Conservation (phyloP, 495 filamentous ascomycete species). For the Neurospora sp. region DNA sequence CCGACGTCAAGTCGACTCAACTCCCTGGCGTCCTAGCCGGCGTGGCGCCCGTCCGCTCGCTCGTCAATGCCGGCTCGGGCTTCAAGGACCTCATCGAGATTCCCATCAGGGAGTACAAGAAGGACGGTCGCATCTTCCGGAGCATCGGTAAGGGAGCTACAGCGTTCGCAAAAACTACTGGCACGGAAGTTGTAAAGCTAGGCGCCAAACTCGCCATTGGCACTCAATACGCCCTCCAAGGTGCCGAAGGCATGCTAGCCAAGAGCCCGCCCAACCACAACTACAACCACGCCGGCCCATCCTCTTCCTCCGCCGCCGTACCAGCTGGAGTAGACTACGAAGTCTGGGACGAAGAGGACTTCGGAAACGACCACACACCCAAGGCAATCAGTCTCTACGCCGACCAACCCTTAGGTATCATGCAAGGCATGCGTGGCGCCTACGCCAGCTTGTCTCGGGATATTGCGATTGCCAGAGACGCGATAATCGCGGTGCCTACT, state of each 20-base stretch:
- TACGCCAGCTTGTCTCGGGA: conserved; percentile 77
- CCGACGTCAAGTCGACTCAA: conserved; percentile 82
- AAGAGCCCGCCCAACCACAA: conserved; percentile 28
- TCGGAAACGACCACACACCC: conserved; percentile 44
- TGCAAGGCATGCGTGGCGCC: conserved; percentile 75
- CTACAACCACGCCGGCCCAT: neutral
- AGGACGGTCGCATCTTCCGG: conserved; percentile 85
- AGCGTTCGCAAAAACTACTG: conserved; percentile 85
- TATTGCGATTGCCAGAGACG: conserved; percentile 72
- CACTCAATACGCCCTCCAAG: conserved; percentile 82
- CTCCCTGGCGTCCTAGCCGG: conserved; percentile 83
- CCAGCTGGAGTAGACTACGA: conserved; percentile 21
- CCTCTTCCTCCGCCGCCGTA: conserved; percentile 9
- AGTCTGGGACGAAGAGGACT: conserved; percentile 54
- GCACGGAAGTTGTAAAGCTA: conserved; percentile 79
- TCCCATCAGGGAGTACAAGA: conserved; percentile 84
- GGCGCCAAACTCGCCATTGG: conserved; percentile 93
- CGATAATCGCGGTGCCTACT: conserved; percentile 86
- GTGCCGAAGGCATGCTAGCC: conserved; percentile 67
- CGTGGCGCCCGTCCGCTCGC: conserved; percentile 75
- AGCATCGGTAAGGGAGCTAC: conserved; percentile 83
- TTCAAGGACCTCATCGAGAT: conserved; percentile 78
- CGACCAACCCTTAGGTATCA: conserved; percentile 78
- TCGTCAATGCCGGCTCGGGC: conserved; percentile 84
- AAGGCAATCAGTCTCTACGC: conserved; percentile 83